Base-by-base conservation (phyloP, 2,329 filamentous ascomycete genomes). In the Penicillium sp. region DNA sequence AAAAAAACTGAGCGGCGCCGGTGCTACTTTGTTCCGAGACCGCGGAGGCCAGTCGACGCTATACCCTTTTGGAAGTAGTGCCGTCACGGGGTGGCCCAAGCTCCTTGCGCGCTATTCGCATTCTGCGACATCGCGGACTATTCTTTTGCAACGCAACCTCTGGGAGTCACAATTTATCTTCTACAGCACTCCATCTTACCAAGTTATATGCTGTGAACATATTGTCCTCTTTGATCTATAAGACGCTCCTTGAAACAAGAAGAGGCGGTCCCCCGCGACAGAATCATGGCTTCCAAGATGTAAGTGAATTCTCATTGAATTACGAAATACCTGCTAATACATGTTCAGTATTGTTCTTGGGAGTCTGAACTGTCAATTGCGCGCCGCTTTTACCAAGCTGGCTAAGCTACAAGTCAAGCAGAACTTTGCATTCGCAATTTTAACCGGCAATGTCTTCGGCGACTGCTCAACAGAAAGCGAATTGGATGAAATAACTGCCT, bases 401-500 rank as follows among this genome's bases (percentile, higher is more conserved):
- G 81, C 87, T 8, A 83, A 85, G 9, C 80, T 97, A 2, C 92
- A 97, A 65, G 79, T 86, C 31, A 97, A 97, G 76, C 94, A 97
- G 70, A 83, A 82, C 67, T 97, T 99, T 71, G 82, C 90, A 13
- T 89, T 97, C 65, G 92, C 90, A 14, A 86, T 99, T 51, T 78
- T 96, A 28, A 85, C 86, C 9, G 94, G 94, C 51, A 89, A 97
- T 68, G 80, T 97, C 6, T 97, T 97, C 68, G 78, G 82, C 16
- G 75, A 81, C 39, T 76, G 79, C 21, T 64, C 71, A 4, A 65
- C 68, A 40, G 72, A 74, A 28, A 68, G 69, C 1, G 80, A 86
- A 42, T 82, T 89, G 48, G 79, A 86, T 36, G 80, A 84, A 11
- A 75, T 94, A 5, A 76, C 80, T 10, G 81, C 83, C 9, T 81